Evolutionary conservation across 176 grass and related monocot species (phyloP), one percentile per base, ranked within the genome.

Genomic region (Oropetium thomaeum): DNA sequence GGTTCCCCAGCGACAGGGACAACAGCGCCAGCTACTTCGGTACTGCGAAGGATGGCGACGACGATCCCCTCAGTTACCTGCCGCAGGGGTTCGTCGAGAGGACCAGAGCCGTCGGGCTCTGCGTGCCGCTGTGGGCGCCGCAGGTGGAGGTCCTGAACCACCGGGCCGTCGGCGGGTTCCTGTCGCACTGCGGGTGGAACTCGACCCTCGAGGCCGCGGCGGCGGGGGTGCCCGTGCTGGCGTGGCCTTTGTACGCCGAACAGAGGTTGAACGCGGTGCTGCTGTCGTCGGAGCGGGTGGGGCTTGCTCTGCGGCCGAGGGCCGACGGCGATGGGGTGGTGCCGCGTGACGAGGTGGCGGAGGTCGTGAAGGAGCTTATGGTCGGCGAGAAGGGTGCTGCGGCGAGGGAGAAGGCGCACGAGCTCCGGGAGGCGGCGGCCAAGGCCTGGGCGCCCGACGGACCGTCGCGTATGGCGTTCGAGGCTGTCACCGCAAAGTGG

Each of bases 111-210:
- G 57, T 64, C 34, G 81, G 87, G 23, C 45, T 81, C 38, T 25
- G 76, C 43, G 68, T 87, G 53, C 76, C 71, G 48, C 73, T 15
- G 3, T 93, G 90, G 90, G 71, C 76, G 4, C 90, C 90, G 26
- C 90, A 93, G 79, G 60, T 83, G 10, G 62, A 82, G 26, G 55
- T 89, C 30, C 83, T 93, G n/a, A 17, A 7, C 2, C 83, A 93
- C 70, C 31, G 60, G 17, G 79, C 90, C 3, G 67, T 43, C 8
- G 83, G 86, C 14, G 90, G 90, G 8, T 93, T 93, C 71, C 44
- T 89, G 23, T 84, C 82, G 42, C 90, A 93, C 53, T 82, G 82
- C 35, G 87, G 85, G 2, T 94, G 87, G 85, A 94, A 94, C 79
- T 94, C 91, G 8, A 57, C 82, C 28, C 65, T 94, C 11, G 91